Conservation (phyloP, 2,329 filamentous ascomycete species). For the Microcyclospora tardicrescens region DNA sequence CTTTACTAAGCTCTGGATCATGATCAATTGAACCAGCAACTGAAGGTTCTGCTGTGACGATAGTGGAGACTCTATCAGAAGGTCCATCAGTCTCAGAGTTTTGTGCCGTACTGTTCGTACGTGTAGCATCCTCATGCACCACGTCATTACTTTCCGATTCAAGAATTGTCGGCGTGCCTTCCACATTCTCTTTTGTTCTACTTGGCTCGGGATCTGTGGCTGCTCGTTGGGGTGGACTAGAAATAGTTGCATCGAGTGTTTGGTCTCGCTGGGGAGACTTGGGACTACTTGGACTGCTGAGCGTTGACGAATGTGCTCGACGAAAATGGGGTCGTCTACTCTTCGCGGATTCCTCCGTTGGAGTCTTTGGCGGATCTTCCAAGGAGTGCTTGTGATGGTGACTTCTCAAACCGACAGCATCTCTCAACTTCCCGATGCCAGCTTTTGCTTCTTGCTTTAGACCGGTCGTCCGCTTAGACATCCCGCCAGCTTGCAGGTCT, state of each 20-base stretch:
- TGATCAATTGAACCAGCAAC: slow-evolving; percentile 46
- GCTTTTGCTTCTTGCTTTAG: slow-evolving; percentile 70
- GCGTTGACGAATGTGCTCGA: slow-evolving; percentile 14
- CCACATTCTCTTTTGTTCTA: too few species aligned
- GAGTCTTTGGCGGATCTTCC: slow-evolving; percentile 9
- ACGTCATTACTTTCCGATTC: too few species aligned
- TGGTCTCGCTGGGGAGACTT: slow-evolving; percentile 3
- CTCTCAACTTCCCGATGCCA: slow-evolving; percentile 73
- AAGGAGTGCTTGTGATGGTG: slow-evolving; percentile 27
- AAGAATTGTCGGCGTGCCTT: too few species aligned
- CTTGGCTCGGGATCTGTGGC: too few species aligned
- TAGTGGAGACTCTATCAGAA: slow-evolving; percentile 33
- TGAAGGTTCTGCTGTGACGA: slow-evolving; percentile 28
- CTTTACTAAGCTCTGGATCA: slow-evolving; percentile 46
- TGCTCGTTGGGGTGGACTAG: too few species aligned
- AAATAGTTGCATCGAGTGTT: slow-evolving; percentile 20
- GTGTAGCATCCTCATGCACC: too few species aligned
- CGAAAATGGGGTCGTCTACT: slow-evolving; percentile 11
- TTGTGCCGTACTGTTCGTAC: too few species aligned
- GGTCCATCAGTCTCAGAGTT: slow-evolving; percentile 1
- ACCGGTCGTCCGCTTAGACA: slow-evolving; percentile 68
- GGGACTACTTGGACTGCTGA: slow-evolving; percentile 17
- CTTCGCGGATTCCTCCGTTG: slow-evolving; percentile 8
- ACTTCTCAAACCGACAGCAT: slow-evolving; percentile 53
- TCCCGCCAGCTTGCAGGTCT: slow-evolving; percentile 29